Evolutionary conservation across 169 alveolate species (phyloP).

Genomic region (Theileria equi): DNA sequence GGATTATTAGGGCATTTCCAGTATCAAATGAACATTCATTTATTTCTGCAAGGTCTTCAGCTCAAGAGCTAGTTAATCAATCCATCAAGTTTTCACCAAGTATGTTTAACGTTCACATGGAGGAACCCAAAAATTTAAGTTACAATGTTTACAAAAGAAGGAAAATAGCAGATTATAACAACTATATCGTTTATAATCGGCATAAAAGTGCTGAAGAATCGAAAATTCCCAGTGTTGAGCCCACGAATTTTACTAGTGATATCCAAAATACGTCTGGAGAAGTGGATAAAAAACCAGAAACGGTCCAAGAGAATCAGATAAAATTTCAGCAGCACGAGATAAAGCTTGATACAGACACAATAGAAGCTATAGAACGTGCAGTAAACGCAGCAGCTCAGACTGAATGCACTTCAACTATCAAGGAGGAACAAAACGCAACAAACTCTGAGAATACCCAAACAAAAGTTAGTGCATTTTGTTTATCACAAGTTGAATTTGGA

Average conservation of each 20-base stretch:
- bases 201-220: not conserved
- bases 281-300: slow-evolving; percentile 4
- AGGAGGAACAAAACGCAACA: not conserved
- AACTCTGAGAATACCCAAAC: not conserved
- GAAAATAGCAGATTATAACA: not conserved
- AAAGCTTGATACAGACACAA: not conserved
- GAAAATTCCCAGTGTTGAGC: too few species aligned
- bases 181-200: not conserved
- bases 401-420: not conserved
- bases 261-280: too few species aligned
- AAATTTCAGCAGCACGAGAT: not conserved
- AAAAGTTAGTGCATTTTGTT: slow-evolving; percentile 6
- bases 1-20: slow-evolving; percentile 16
- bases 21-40: slow-evolving; percentile 9
- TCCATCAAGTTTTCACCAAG: not conserved
- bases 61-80: not conserved
- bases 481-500: slow-evolving; percentile 2
- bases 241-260: too few species aligned
- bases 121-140: not conserved
- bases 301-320: not conserved
- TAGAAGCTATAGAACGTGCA: not conserved
- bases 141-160: not conserved
- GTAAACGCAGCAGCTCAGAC: slow-evolving; percentile 2
- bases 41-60: slow-evolving; percentile 8
- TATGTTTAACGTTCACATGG: not conserved